Evolutionary conservation across 2,329 filamentous ascomycete genomes (phyloP).

Genomic region (Chrysosphaeria jannelii): DNA sequence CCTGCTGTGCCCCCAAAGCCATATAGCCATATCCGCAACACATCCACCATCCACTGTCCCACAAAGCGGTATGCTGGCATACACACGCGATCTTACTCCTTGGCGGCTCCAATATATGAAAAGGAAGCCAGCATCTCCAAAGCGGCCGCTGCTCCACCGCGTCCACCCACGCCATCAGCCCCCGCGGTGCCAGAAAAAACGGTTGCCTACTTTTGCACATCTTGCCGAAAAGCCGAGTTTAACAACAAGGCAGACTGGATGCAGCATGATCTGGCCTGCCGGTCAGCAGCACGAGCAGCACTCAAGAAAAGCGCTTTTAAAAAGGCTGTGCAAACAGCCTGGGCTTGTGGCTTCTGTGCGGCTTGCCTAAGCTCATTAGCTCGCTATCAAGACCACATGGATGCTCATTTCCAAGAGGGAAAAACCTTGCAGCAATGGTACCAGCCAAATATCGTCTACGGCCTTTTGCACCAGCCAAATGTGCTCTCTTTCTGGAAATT

Average conservation of each 20-base stretch:
- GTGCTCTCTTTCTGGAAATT: conserved; percentile 30
- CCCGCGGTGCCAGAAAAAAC: background rate
- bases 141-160: too few relatives aligned
- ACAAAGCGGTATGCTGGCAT: too few relatives aligned
- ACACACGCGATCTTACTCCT: too few relatives aligned
- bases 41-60: too few relatives aligned
- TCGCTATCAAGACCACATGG: conserved; percentile 36
- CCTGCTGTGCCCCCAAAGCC: too few relatives aligned
- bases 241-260: conserved; percentile 41
- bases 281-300: conserved; percentile 14
- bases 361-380: conserved; percentile 30
- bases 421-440: conserved; percentile 35
- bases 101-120: too few relatives aligned
- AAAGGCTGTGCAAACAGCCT: conserved; percentile 35
- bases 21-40: too few relatives aligned
- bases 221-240: conserved; percentile 31
- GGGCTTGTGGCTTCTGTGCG: conserved; percentile 39
- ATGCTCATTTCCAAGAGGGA: conserved; percentile 29
- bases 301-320: too few relatives aligned
- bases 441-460: conserved; percentile 37
- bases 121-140: too few relatives aligned
- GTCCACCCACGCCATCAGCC: background rate
- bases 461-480: conserved; percentile 31
- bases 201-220: conserved; percentile 24
- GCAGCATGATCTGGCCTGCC: conserved; percentile 32